These are phyloP conservation scores for Colletotrichum sp. DNA, from an alignment of 2,329 filamentous ascomycete genomes.

Conservation along the genomic window DNA sequence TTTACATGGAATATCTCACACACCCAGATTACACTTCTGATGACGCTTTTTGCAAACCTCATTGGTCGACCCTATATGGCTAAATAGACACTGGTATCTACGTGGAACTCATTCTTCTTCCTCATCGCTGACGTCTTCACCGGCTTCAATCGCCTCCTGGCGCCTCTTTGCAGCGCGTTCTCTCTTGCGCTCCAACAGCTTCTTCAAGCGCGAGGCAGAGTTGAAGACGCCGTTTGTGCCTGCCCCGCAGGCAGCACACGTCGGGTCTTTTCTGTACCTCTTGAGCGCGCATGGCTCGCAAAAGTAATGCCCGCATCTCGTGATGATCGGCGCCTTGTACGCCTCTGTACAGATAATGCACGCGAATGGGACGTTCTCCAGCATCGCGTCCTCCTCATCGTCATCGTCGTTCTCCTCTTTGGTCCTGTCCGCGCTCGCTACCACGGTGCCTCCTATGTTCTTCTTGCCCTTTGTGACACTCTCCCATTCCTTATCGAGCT, in stretches of 20 bases:
- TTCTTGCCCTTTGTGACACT: slow-evolving; percentile 76
- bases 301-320: slow-evolving; percentile 95
- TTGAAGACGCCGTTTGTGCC: slow-evolving; percentile 93
- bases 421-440: slow-evolving; percentile 62
- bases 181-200: slow-evolving; percentile 76
- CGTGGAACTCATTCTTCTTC: slow-evolving; percentile 36
- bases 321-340: slow-evolving; percentile 83
- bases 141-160: slow-evolving; percentile 55
- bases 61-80: background rate
- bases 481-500: slow-evolving; percentile 95
- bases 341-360: slow-evolving; percentile 84
- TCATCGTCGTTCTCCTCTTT: slow-evolving; percentile 44
- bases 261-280: slow-evolving; percentile 84
- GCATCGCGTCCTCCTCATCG: slow-evolving; percentile 69
- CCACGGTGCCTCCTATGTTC: slow-evolving; percentile 62
- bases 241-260: slow-evolving; percentile 83
- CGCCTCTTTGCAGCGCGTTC: slow-evolving; percentile 64
- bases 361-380: slow-evolving; percentile 87
- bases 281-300: slow-evolving; percentile 89
- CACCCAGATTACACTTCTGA: background rate
- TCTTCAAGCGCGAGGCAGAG: slow-evolving; percentile 80
- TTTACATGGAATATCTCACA: background rate
- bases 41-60: background rate
- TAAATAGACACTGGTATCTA: slow-evolving; percentile 2
- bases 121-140: slow-evolving; percentile 53